Conservation (phyloP, 176 grass and related monocot species). For the Cymbopogon citratus region DNA sequence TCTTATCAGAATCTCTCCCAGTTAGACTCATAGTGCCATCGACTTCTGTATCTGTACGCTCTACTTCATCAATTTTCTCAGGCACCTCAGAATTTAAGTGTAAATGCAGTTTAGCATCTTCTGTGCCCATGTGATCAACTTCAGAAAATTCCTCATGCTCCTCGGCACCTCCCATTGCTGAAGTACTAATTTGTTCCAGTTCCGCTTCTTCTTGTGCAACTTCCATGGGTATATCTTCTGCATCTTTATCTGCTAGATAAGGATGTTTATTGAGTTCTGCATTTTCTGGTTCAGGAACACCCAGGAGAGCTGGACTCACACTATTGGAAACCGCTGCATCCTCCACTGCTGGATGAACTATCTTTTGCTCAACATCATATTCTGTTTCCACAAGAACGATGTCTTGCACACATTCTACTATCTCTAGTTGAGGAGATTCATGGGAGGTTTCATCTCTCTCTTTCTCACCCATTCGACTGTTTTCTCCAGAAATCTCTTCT, state of each 20-base stretch:
- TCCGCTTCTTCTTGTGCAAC: conserved; percentile 7
- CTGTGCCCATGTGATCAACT: neutral
- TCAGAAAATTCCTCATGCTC: conserved; percentile 23
- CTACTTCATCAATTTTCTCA: neutral
- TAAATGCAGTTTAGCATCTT: neutral
- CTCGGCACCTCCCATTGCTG: neutral
- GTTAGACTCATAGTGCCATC: neutral
- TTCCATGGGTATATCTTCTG: conserved; percentile 18
- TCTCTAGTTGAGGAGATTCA: conserved; percentile 9
- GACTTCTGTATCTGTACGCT: conserved; percentile 4
- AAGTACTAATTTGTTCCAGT: conserved; percentile 6
- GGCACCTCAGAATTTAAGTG: conserved; percentile 1
- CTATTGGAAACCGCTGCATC: neutral
- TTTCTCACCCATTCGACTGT: conserved; percentile 11
- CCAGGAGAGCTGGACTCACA: neutral
- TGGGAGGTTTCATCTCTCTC: neutral
- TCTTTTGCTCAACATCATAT: neutral
- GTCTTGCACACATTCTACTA: conserved; percentile 17
- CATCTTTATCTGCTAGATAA: conserved; percentile 9
- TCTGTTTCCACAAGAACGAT: neutral
- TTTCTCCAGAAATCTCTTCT: conserved; percentile 26
- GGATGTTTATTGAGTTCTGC: neutral
- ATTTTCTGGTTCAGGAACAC: neutral
- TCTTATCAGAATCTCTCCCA: neutral
- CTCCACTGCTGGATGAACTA: conserved; percentile 18